Base-by-base conservation (phyloP, 2,329 filamentous ascomycete species). In the Hymenoscyphus repandus region DNA sequence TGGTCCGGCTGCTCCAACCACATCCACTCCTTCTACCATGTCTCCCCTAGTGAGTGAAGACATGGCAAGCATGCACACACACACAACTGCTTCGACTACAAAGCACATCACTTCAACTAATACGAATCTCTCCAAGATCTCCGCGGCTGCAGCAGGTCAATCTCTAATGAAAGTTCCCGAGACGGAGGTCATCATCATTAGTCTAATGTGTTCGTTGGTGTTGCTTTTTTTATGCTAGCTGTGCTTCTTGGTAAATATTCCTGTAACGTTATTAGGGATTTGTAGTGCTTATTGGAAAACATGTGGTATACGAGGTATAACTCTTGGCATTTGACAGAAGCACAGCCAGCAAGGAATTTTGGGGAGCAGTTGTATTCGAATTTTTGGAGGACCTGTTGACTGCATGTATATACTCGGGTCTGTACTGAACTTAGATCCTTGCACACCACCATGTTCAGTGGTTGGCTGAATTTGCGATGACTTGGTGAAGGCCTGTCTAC, bases 171-270 rank as follows among this genome's bases (percentile, higher is more conserved):
- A 50, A 30, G 18, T 43, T 2, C 36, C 49, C 3, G 22, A 34
- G 27, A 15, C 32, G 5, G 50, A 50, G 32, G 53, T 57, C 7
- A 31, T 57, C 10, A 15, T 50, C 6, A 37, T 57, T 34, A 54
- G 53, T 49, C 48, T 51, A 37, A 33, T 45, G 1, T 57, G 50
- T 39, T 47, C 55, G 6, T 33, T 12, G 11, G 32, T 56, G 15
- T 15, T 52, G 46, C 30, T 54, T 56, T 57, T 57, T 57, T 57
- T 57, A 57, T 57, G 47, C 40, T 57, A 50, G 49, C 40, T 49
- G 45, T 54, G 47, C 45, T 54, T 47, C 45, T 55, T 38, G 50
- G 47, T 37, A 45, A 49, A 40, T 31, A 34, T 32, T 47, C 47
- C 18, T 36, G 37, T 27, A 47, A 32, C 43, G 30, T 51, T 36